Evolutionary conservation across 768 basidiomycete species (phyloP), one percentile per base, ranked within the genome.

Genomic region (Infundibulicybe gibba): DNA sequence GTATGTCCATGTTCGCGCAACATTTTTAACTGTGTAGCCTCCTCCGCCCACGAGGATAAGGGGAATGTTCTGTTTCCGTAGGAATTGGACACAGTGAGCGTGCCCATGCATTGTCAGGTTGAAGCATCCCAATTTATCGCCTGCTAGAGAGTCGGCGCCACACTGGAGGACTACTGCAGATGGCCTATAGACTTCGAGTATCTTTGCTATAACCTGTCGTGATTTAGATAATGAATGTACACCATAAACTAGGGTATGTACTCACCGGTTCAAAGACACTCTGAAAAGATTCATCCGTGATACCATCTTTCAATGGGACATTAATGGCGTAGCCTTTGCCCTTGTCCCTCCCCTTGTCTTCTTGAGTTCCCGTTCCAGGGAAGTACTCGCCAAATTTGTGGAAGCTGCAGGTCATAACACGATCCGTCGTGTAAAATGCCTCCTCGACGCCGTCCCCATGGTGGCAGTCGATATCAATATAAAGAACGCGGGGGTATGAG

Each of bases 381-480:
- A 94, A 95, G 60, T 86, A 94, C 58, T 97, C 94, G 14, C 97
- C 95, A 56, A 90, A 97, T 65, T 97, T 95, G 71, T 98, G 97
- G 62, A 99, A 95, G 41, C 88, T 91, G 58, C 85, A 89, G 2
- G 95, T 97, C 89, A 97, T 94, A 56, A 98, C 97, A 43, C 97
- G 77, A 63, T 98, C 91, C 3, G 92, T 95, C 32, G 90, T 94
- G 63, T 97, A 97, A 71, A 98, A 97, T 2, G 95, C 97, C 61
- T 98, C 97, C 58, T 99, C 97, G 31, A 98, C 97, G 12, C 95
- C 95, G 61, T 98, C 97, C 14, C 97, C 95, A 63, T 99, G 97
- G 62, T 98, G 97, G 43, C 93, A 93, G 65, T 98, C 97, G 49
- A 98, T 94, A 67, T 99, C 95, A 65, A 99, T 87, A 62, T 99